A percentile compares a stretch with the other conserved stretches of the same genome.
Conservation (phyloP, 2,329 filamentous ascomycete genomes). For the Coniochaeta prunicola region DNA sequence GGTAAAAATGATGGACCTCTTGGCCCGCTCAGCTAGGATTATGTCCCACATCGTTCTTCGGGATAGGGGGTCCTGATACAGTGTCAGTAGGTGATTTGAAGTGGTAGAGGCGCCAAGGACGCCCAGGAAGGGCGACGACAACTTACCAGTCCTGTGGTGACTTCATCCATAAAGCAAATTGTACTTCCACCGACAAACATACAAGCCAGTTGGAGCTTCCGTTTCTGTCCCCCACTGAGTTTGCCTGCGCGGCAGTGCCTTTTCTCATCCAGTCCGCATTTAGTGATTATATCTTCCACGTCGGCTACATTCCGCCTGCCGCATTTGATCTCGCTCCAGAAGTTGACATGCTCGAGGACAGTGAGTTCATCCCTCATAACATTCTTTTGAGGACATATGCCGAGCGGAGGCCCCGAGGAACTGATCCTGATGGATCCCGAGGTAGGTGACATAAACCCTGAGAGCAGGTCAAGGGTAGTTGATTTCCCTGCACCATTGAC, state of each 20-base stretch:
- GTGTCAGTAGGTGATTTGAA: background rate
- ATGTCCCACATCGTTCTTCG: conserved; percentile 65
- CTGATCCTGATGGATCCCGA: conserved; percentile 53
- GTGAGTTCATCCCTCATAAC: conserved; percentile 61
- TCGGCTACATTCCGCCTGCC: conserved; percentile 31
- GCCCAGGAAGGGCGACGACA: background rate
- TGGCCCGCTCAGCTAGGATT: conserved; percentile 53
- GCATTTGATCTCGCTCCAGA: conserved; percentile 57
- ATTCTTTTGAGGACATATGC: conserved; percentile 58
- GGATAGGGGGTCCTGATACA: conserved; percentile 48
- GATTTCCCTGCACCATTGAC: conserved; percentile 67
- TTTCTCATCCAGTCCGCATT: conserved; percentile 56
- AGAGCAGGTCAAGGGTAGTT: conserved; percentile 61
- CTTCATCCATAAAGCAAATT: conserved; percentile 64
- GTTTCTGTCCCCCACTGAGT: conserved; percentile 62
- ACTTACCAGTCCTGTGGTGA: conserved; percentile 50
- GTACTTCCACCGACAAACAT: conserved; percentile 63
- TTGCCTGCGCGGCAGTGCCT: conserved; percentile 44
- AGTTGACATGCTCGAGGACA: conserved; percentile 55
- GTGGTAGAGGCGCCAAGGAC: background rate
- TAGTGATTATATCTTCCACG: conserved; percentile 43
- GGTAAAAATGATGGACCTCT: conserved; percentile 57
- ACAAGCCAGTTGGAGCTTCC: conserved; percentile 63
- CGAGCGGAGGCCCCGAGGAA: conserved; percentile 38
- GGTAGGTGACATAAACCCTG: conserved; percentile 55